phyloP scores from a whole-genome alignment of 345 rosid species.

The Carallia brachiata region DNA sequence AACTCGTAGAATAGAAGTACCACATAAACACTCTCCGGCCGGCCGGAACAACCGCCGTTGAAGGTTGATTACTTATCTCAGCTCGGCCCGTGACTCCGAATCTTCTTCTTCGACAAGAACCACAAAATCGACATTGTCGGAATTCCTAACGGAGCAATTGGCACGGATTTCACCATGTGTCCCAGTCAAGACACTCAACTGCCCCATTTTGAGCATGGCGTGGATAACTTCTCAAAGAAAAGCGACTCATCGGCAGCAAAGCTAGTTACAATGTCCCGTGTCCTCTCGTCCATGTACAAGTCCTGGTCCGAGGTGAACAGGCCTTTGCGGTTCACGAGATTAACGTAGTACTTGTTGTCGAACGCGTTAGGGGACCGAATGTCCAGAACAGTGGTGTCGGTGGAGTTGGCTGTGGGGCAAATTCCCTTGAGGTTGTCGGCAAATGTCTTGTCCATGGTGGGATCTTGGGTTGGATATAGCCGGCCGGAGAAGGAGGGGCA shows the following conservation, averaged over 20 bases:
- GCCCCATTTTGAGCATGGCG: constrained; percentile 77
- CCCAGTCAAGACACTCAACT: constrained; percentile 59
- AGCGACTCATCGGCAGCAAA: constrained; percentile 51
- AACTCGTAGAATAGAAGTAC: too few relatives aligned
- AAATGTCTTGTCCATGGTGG: constrained; percentile 64
- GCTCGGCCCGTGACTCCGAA: constrained; percentile 34
- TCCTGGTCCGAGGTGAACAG: constrained; percentile 90
- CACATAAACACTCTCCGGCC: too few relatives aligned
- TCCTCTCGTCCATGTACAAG: constrained; percentile 53
- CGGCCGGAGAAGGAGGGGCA: constrained; percentile 56
- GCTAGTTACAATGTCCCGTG: constrained; percentile 57
- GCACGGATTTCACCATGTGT: constrained; percentile 65
- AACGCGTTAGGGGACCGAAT: constrained; percentile 62
- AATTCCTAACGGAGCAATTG: constrained; percentile 64
- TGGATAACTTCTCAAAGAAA: constrained; percentile 58
- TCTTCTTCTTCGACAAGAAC: constrained; percentile 53
- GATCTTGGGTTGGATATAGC: constrained; percentile 77
- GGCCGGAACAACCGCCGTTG: too few relatives aligned
- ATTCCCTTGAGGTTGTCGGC: constrained; percentile 49
- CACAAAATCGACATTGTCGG: constrained; percentile 29
- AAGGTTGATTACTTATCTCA: not conserved
- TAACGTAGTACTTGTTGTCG: constrained; percentile 79
- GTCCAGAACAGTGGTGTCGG: constrained; percentile 51
- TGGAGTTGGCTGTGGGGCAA: constrained; percentile 50
- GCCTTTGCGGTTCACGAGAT: constrained; percentile 79